A percentile compares a stretch with the other conserved stretches of the same genome.
Conservation (phyloP, 148 eudicot species). For the Arctostaphylos glauca region DNA sequence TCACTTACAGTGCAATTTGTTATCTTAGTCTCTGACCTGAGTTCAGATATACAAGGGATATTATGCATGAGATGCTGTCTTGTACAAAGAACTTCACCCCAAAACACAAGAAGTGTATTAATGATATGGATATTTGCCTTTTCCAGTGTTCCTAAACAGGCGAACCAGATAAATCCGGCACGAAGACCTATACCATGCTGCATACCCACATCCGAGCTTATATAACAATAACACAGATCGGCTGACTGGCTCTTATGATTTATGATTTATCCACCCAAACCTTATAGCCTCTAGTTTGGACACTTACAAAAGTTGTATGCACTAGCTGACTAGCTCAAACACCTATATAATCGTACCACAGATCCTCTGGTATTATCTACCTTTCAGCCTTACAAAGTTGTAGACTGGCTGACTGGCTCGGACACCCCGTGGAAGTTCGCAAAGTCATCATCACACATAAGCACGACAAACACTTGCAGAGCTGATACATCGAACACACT, state of each 20-base stretch:
- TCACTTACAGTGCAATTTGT: neutral
- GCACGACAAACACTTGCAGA: neutral
- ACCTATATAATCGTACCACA: no score
- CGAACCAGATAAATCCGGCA: neutral
- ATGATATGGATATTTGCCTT: neutral
- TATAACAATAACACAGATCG: neutral
- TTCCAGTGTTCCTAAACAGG: neutral
- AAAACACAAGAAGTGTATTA: neutral
- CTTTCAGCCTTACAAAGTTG: neutral
- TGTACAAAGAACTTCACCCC: neutral
- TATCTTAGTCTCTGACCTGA: neutral
- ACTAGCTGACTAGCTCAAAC: neutral
- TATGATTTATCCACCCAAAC: no score
- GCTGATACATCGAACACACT: neutral
- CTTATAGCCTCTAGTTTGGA: neutral
- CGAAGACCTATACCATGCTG: neutral
- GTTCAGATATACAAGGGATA: neutral
- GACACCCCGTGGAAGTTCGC: neutral
- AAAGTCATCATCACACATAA: neutral
- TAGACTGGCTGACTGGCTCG: neutral
- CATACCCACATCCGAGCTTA: neutral
- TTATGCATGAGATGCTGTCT: neutral
- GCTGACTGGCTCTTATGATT: neutral
- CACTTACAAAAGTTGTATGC: neutral
- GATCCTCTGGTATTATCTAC: neutral